phyloP scores from a whole-genome alignment of 768 basidiomycete species.

The Podaxis pistillaris region DNA sequence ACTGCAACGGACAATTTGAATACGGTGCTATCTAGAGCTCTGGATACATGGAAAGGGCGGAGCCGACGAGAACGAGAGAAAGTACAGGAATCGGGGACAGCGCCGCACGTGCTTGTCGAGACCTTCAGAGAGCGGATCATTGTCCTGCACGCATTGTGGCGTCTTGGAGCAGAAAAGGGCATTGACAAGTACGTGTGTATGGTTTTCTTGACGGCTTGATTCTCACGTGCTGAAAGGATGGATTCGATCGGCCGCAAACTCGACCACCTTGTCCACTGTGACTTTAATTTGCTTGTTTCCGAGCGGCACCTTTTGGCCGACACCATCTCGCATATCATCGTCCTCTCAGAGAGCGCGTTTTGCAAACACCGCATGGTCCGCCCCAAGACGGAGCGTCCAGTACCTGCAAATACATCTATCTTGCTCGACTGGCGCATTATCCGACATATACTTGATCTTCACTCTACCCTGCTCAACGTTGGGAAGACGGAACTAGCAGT shows the following conservation, averaged over 20 bases:
- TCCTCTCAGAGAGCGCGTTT: slow-evolving; percentile 75
- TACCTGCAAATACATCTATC: slow-evolving; percentile 30
- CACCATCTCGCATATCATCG: slow-evolving; percentile 69
- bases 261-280: slow-evolving; percentile 45
- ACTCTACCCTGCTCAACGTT: slow-evolving; percentile 62
- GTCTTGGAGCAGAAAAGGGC: slow-evolving; percentile 49
- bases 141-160: slow-evolving; percentile 76
- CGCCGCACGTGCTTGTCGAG: slow-evolving; percentile 56
- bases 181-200: slow-evolving; percentile 52
- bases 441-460: slow-evolving; percentile 63
- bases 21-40: slow-evolving; percentile 62
- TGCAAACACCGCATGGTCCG: slow-evolving; percentile 84
- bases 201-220: slow-evolving; percentile 11
- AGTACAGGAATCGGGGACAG: slow-evolving; percentile 29
- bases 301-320: slow-evolving; percentile 74
- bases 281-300: slow-evolving; percentile 61
- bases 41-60: slow-evolving; percentile 56
- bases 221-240: slow-evolving; percentile 36
- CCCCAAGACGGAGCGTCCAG: slow-evolving; percentile 31
- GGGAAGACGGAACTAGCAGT: slow-evolving; percentile 62
- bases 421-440: slow-evolving; percentile 65
- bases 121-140: slow-evolving; percentile 73
- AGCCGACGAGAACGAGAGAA: slow-evolving; percentile 38
- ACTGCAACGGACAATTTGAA: slow-evolving; percentile 85
- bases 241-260: slow-evolving; percentile 46